phyloP scores from a whole-genome alignment of 345 rosid genomes.

The Euphorbia peplus region DNA sequence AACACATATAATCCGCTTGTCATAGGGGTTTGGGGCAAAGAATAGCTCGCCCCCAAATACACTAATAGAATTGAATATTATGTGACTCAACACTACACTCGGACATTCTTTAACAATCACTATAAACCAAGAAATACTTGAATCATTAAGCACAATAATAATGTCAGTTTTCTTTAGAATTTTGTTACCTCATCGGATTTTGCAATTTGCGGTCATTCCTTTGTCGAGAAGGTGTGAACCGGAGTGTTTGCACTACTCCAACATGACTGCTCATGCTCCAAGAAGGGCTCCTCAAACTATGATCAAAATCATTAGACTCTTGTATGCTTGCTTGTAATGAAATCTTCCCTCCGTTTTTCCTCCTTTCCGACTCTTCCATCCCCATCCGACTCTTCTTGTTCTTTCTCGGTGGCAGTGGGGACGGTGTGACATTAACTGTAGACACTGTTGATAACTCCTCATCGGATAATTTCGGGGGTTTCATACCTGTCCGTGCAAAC shows the following conservation, averaged over 20 bases:
- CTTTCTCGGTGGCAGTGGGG: neutral
- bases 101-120: too few species aligned
- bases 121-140: too few species aligned
- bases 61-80: too few species aligned
- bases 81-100: too few species aligned
- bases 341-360: slow-evolving; percentile 19
- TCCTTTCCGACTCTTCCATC: slow-evolving; percentile 1
- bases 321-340: slow-evolving; percentile 23
- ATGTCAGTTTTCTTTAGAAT: neutral
- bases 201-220: slow-evolving; percentile 27
- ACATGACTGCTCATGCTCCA: slow-evolving; percentile 42
- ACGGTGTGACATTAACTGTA: neutral
- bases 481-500: slow-evolving; percentile 49
- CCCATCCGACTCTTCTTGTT: neutral
- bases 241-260: slow-evolving; percentile 42
- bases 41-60: too few species aligned
- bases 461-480: slow-evolving; percentile 40
- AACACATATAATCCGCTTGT: too few species aligned
- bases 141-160: too few species aligned
- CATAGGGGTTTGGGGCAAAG: too few species aligned
- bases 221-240: slow-evolving; percentile 44
- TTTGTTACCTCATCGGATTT: slow-evolving; percentile 48
- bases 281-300: slow-evolving; percentile 53
- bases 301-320: slow-evolving; percentile 35
- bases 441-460: slow-evolving; percentile 34